Evolutionary conservation across 2,329 filamentous ascomycete genomes (phyloP), one percentile per base, ranked within the genome.

Genomic region (Phyllosticta capitalensis): DNA sequence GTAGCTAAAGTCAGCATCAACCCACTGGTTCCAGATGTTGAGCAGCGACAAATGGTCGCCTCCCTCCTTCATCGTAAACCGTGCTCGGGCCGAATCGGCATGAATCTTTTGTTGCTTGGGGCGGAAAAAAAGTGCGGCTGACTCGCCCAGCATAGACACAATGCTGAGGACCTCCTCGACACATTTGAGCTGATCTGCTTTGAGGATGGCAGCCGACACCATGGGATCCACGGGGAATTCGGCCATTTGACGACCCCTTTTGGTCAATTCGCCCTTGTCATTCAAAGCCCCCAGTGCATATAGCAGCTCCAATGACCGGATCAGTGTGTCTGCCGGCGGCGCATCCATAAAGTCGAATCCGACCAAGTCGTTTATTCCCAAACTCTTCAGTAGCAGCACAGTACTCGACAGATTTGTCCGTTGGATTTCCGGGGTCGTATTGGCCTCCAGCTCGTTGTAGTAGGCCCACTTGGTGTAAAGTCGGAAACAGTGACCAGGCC

Each of bases 31-130:
- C 85, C 87, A 99, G 66, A 99, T 87, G 68, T 96, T 96, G 54
- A 97, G 83, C 1, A 95, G 82, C 0, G 90, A 91, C 5, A 94
- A 71, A 67, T 96, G 89, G 70, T 99, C 94, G 50, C 94, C 94
- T 38, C 92, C 92, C 62, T 95, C 91, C 66, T 90, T 90, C 70
- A 92, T 79, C 0, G 90, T 95, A 74, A 97, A 97, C 1, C 92
- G 84, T 38, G 88, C 87, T 14, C 91, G 85, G 0, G 94, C 94
- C 63, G 88, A 90, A 72, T 99, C 92, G 12, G 94, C 94, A 68
- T 96, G 90, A 26, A 96, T 87, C 72, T 96, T 96, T 79, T 97
- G 96, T 75, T 99, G 92, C 71, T 96, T 96, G 20, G 94, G 92
- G 0, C 91, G 83, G 80, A 95, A 95, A 78, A 96, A 99, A 5